phyloP scores from a whole-genome alignment of 78 protist genomes.

The Dictyostelium purpureum region DNA sequence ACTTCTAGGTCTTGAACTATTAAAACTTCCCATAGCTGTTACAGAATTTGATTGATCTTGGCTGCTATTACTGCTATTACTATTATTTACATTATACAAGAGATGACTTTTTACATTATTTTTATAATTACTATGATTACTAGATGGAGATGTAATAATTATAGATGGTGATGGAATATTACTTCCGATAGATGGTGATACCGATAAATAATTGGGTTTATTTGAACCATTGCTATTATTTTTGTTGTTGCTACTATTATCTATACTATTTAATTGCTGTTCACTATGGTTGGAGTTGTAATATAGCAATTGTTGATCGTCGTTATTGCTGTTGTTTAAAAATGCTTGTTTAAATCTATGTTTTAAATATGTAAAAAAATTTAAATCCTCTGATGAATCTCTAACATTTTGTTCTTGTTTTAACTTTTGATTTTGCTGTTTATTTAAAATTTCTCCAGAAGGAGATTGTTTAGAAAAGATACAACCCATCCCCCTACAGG shows the following conservation, averaged over 20 bases:
- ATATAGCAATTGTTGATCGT: too few relatives aligned
- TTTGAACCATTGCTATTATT: neutral
- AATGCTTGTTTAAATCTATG: neutral
- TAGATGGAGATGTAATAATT: too few relatives aligned
- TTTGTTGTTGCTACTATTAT: neutral
- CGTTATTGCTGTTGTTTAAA: neutral
- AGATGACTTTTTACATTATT: too few relatives aligned
- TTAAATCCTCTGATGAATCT: neutral
- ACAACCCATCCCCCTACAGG: conserved; percentile 12
- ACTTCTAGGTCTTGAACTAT: conserved; percentile 21
- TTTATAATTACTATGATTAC: too few relatives aligned
- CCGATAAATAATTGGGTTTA: too few relatives aligned
- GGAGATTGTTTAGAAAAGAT: neutral
- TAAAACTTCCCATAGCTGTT: neutral
- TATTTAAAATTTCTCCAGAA: too few relatives aligned
- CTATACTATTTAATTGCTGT: neutral
- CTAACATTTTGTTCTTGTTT: neutral
- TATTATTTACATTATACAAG: too few relatives aligned
- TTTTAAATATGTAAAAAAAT: neutral
- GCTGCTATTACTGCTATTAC: too few relatives aligned
- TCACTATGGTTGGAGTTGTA: too few relatives aligned
- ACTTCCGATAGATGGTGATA: too few relatives aligned
- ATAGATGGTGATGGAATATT: too few relatives aligned
- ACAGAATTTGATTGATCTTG: too few relatives aligned
- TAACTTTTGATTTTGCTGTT: neutral